These are phyloP conservation scores for Chimonanthus salicifolius DNA, from an alignment of 164 flowering plant species.

Conservation along the genomic window DNA sequence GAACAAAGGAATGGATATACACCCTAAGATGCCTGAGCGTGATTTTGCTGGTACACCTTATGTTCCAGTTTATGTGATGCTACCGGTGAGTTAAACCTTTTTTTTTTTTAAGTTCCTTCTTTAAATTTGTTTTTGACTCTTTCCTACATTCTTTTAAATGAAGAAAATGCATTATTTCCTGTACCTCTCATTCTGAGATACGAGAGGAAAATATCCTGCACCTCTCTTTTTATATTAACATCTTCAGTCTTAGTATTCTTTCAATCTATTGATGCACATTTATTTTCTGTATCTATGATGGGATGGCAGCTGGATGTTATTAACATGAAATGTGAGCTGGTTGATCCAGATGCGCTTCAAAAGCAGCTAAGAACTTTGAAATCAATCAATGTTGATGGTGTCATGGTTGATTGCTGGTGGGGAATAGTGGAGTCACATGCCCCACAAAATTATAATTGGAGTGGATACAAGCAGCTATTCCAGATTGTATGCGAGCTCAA, in stretches of 20 bases:
- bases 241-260: neutral
- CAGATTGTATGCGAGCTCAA: slow-evolving; percentile 76
- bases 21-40: slow-evolving; percentile 51
- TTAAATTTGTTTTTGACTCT: neutral
- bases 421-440: slow-evolving; percentile 82
- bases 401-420: slow-evolving; percentile 98
- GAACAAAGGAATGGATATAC: slow-evolving; percentile 37
- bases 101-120: neutral
- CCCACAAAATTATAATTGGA: slow-evolving; percentile 81
- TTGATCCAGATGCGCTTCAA: slow-evolving; percentile 73
- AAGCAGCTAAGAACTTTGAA: slow-evolving; percentile 76
- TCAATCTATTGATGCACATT: neutral
- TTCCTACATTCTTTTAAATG: neutral
- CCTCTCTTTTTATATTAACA: neutral
- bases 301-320: slow-evolving; percentile 70
- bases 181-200: neutral
- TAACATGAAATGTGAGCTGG: slow-evolving; percentile 77
- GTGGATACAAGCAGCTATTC: slow-evolving; percentile 72
- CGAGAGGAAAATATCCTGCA: neutral
- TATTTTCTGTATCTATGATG: slow-evolving; percentile 3
- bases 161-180: neutral
- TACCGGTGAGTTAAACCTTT: slow-evolving; percentile 60
- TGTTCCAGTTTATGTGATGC: slow-evolving; percentile 91
- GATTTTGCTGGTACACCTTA: slow-evolving; percentile 82
- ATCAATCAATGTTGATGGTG: slow-evolving; percentile 76